Conservation (phyloP, 2,329 filamentous ascomycete genomes). For the Madurella mycetomatis region DNA sequence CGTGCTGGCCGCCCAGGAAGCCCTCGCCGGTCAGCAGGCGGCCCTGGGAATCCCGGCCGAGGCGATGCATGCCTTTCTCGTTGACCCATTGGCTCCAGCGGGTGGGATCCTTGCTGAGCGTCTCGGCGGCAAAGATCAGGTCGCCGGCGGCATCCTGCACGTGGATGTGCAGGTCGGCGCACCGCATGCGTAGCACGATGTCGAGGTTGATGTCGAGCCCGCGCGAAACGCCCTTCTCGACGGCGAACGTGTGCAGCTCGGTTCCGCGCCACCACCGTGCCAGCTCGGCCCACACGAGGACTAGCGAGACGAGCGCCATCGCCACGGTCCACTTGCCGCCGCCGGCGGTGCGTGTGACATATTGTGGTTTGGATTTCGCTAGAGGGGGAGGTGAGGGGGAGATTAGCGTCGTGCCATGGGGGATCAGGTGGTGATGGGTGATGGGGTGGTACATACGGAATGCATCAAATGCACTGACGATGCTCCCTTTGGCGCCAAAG, state of each 20-base stretch:
- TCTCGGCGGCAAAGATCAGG: slow-evolving; percentile 74
- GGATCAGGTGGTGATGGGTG: not conserved
- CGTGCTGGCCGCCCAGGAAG: slow-evolving; percentile 48
- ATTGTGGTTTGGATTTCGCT: slow-evolving; percentile 96
- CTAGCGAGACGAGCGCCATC: slow-evolving; percentile 67
- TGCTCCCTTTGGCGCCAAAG: slow-evolving; percentile 68
- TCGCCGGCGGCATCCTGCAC: slow-evolving; percentile 95
- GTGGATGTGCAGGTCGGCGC: slow-evolving; percentile 86
- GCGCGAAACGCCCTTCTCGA: slow-evolving; percentile 86
- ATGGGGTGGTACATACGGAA: slow-evolving; percentile 64
- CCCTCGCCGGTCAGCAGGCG: slow-evolving; percentile 53
- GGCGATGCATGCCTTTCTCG: slow-evolving; percentile 58
- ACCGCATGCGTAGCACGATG: slow-evolving; percentile 85
- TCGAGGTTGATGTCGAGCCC: slow-evolving; percentile 93
- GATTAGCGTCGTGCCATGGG: slow-evolving; percentile 4
- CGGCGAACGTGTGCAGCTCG: slow-evolving; percentile 85
- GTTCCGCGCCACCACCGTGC: slow-evolving; percentile 76
- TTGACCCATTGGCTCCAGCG: slow-evolving; percentile 79
- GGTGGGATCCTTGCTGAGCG: slow-evolving; percentile 72
- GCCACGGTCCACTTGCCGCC: slow-evolving; percentile 92
- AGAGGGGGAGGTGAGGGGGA: not conserved
- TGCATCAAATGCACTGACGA: slow-evolving; percentile 88
- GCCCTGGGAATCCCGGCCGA: slow-evolving; percentile 54
- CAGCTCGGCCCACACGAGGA: slow-evolving; percentile 76
- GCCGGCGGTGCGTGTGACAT: slow-evolving; percentile 75